Base-by-base conservation (phyloP, 306 rosid genomes). In the Lathyrus sativus region DNA sequence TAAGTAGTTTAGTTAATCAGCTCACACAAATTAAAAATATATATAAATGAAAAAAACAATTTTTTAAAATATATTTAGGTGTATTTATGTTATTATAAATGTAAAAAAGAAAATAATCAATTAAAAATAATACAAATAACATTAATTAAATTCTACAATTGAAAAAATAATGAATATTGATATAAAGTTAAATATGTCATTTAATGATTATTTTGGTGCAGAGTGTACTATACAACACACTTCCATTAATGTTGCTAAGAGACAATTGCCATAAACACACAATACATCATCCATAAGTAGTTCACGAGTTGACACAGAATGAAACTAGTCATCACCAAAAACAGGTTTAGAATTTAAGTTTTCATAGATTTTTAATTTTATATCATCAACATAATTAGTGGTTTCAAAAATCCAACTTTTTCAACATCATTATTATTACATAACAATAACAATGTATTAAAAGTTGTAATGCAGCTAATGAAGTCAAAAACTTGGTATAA, bases 261-360 rank as follows among this genome's bases (percentile, higher is more conserved):
- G 41, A 31, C 60, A 54, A 2, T 28, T 31, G 63, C 12, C 22
- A 29, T 57, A 13, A 29, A 29, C 63, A 57, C 11, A 56, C 35
- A 26, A 15, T 12, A 9, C 7, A 59, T 13, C 64, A 43, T 33
- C 44, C 24, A 17, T 48, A 53, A 38, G 31, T 13, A 24, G 56
- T 4, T 77, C 69, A 77, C 44, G 65, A 66, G 77, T 14, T 56
- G 22, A 70, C 58, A 44, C 19, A 68, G 17, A 61, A 35, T 10
- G 38, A 31, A 63, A 7, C 22, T 51, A 43, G 10, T 14, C 33
- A 68, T 65, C 71, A 62, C 71, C 39, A 35, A 35, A 35, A 35
- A 35, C 9, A 35, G 39, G 9, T 6, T 35, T 35, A 35, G 19
- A 3, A 18, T 49, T 4, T 41, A 37, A 35, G 10, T 37, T 42